Evolutionary conservation across 2,329 filamentous ascomycete genomes (phyloP).

Genomic region (Penicillium freii): DNA sequence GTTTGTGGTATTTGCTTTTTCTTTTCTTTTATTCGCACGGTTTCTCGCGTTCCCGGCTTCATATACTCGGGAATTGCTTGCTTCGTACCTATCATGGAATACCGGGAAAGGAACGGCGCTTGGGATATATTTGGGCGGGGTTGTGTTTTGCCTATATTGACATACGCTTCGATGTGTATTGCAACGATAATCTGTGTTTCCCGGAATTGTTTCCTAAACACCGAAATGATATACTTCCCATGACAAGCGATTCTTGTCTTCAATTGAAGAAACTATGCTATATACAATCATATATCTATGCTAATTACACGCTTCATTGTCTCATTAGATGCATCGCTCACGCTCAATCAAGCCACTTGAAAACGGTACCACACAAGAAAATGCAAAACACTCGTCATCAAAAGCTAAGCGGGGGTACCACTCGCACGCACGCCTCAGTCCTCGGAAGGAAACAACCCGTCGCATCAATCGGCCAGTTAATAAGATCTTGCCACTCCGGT

Average conservation of each 20-base stretch:
- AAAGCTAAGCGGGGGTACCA: not conserved
- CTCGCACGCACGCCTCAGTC: not conserved
- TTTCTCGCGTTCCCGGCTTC: not conserved
- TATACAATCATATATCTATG: constrained; percentile 2
- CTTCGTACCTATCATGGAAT: not conserved
- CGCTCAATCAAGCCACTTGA: not conserved
- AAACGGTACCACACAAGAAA: not conserved
- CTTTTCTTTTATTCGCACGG: not conserved
- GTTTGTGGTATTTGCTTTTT: not conserved
- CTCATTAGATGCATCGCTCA: constrained; percentile 10
- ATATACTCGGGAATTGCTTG: not conserved
- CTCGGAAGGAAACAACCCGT: constrained; percentile 30
- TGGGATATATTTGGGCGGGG: not conserved
- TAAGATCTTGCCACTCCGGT: constrained; percentile 27
- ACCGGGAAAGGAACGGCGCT: constrained; percentile 2
- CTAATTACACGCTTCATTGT: constrained; percentile 7
- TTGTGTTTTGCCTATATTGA: not conserved
- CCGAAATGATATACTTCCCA: not conserved
- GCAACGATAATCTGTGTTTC: not conserved
- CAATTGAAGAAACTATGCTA: constrained; percentile 6
- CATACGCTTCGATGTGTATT: not conserved
- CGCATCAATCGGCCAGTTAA: constrained; percentile 37
- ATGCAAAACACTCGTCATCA: constrained; percentile 6
- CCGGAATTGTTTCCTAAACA: not conserved
- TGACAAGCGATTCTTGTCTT: constrained; percentile 4